Base-by-base conservation (phyloP, 441 rosid genomes). In the Metrosideros polymorpha region DNA sequence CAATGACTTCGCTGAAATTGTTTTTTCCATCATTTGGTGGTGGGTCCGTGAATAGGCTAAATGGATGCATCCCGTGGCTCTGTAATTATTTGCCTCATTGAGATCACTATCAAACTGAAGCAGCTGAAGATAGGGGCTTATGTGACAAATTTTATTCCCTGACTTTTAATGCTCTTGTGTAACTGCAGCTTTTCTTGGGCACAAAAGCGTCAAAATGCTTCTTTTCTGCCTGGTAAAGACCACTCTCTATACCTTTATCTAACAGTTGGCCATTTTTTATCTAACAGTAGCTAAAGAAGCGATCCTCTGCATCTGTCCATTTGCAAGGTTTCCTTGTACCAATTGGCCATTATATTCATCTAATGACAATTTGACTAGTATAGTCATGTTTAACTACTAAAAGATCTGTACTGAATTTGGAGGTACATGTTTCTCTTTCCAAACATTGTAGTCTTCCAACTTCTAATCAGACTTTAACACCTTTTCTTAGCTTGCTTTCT, bases 161-260 rank as follows among this genome's bases (percentile, higher is more conserved):
- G 79, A 71, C 47, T 35, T 71, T 12, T 35, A 39, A 71, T 30
- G 35, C 77, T 49, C 53, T 83, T 84, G 39, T 27, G 5, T 84
- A 42, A 83, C 86, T 84, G 82, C 94, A 95, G 96, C 82, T 94
- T 95, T 88, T 92, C 98, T 39, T 94, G 95, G 95, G 93, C 93
- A 39, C 93, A 92, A 85, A 91, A 87, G 86, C 93, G 93, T 84
- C 90, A 86, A 86, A n/a, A 88, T 75, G 93, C 92, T 1, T 75
- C 86, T 27, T 91, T 95, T 86, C 89, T 92, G 47, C 95, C 96
- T 57, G 95, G 96, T 93, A 87, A 63, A 35, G 79, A 71, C 9
- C 79, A 71, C 79, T 39, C n/a, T 71, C 47, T 71, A 71, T 39
- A 71, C 79, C 79, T 71, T 71, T 71, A 35, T 71, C 79, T 71